Conservation (phyloP, 306 rosid genomes). For the Abrus pulchellus region DNA sequence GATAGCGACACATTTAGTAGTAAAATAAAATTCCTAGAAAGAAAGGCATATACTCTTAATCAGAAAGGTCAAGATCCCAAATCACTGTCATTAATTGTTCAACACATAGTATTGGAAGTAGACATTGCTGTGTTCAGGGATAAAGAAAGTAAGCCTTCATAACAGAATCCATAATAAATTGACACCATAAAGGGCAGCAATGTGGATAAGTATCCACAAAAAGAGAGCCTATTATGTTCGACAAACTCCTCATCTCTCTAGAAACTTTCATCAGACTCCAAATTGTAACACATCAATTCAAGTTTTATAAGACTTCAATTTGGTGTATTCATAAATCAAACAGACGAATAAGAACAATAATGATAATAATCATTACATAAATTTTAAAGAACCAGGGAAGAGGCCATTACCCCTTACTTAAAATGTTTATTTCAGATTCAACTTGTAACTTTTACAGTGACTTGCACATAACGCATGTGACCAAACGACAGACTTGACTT, state of each 20-base stretch:
- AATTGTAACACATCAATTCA: neutral
- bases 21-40: constrained; percentile 17
- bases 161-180: neutral
- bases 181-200: neutral
- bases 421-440: neutral
- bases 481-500: constrained; percentile 22
- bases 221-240: neutral
- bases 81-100: constrained; percentile 18
- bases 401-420: neutral
- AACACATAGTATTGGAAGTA: neutral
- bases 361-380: constrained; percentile 10
- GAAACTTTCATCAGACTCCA: neutral
- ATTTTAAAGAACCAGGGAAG: constrained; percentile 14
- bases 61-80: neutral
- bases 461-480: constrained; percentile 30
- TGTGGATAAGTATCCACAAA: constrained; percentile 20
- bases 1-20: neutral
- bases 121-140: constrained; percentile 3
- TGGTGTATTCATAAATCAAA: neutral
- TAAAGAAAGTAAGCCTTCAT: neutral
- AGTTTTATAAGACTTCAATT: neutral
- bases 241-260: neutral
- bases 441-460: constrained; percentile 27
- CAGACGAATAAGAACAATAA: constrained; percentile 8
- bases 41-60: neutral